Evolutionary conservation across 371 early-diverging fungal species (phyloP), one percentile per base, ranked within the genome.

Genomic region (Mucor mucedo): DNA sequence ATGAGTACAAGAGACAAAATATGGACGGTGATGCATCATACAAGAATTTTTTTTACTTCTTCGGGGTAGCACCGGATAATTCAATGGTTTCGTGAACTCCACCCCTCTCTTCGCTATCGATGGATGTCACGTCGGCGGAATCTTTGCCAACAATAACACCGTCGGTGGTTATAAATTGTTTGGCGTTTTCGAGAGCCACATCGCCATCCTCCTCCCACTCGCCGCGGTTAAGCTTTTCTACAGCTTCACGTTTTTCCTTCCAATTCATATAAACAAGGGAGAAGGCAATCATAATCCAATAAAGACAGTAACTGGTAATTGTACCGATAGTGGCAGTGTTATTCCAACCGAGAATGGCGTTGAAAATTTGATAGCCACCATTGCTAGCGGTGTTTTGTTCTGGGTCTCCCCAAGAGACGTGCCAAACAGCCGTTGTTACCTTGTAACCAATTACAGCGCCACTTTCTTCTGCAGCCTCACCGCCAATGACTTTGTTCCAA

Each of bases 271-370:
- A 80, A 33, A 86, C 75, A 11, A 92, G 68, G 29, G 66, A 55
- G n/a, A 73, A 61, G 11, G 79, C 66, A 41, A 93, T 56, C 5
- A 68, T 70, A 5, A 85, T 45, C 95, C 95, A 95, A 74, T 90
- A 95, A 21, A 85, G 66, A 58, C 86, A 85, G 79, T 93, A 95
- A 2, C 82, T 84, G 47, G 79, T 72, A 45, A 93, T 79, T 27
- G 89, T 82, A 45, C 87, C 91, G 62, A 84, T 67, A 1, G 91
- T 90, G 7, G 92, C 94, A 42, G 84, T 73, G 68, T 87, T 88
- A 71, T 77, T 86, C 92, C 93, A 93, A 16, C 94, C 93, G 40
- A 91, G 66, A 21, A 93, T 70, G n/a, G 91, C 80, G 65, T 87
- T 84, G 70, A 91, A 86, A 59, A 93, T 78, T 21, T 74, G 58